A percentile compares a stretch with the other conserved stretches of the same genome.
Conservation (phyloP, 2,329 filamentous ascomycete genomes). For the Ophiostoma sp. region DNA sequence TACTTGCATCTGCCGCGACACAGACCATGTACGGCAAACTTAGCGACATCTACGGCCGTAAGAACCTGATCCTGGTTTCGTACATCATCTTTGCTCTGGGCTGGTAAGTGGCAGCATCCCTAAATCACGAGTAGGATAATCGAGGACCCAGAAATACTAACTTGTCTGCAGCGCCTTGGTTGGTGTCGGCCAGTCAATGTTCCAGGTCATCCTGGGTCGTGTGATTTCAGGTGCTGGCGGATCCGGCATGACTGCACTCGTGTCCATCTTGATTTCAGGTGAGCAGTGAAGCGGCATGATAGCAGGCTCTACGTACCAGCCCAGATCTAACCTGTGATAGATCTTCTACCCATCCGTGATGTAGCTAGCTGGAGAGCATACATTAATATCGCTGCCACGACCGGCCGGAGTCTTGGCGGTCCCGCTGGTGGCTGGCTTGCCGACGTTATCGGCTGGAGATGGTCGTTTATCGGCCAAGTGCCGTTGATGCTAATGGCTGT, state of each 20-base stretch:
- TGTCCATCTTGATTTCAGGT: constrained; percentile 47
- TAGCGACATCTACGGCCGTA: constrained; percentile 54
- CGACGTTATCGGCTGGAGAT: constrained; percentile 61
- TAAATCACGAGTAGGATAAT: too few species aligned
- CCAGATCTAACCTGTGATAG: constrained; percentile 24
- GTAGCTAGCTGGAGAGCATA: constrained; percentile 51
- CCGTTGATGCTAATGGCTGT: constrained; percentile 50
- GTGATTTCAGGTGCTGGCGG: constrained; percentile 48
- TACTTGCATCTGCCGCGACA: constrained; percentile 45
- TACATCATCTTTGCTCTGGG: constrained; percentile 48
- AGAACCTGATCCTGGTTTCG: constrained; percentile 43
- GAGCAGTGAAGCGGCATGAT: too few species aligned
- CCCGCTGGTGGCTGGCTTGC: constrained; percentile 56
- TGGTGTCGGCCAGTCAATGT: constrained; percentile 43
- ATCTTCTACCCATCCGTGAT: constrained; percentile 48
- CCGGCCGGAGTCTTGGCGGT: constrained; percentile 47
- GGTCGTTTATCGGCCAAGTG: constrained; percentile 55
- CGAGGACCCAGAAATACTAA: background rate
- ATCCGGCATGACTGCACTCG: constrained; percentile 47
- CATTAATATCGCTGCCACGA: constrained; percentile 48
- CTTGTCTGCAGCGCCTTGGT: constrained; percentile 30
- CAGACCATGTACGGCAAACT: constrained; percentile 53
- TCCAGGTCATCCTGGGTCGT: constrained; percentile 46
- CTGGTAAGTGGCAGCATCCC: constrained; percentile 36
- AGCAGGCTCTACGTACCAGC: too few species aligned